phyloP scores from a whole-genome alignment of 306 rosid species.

The Purshia tridentata region DNA sequence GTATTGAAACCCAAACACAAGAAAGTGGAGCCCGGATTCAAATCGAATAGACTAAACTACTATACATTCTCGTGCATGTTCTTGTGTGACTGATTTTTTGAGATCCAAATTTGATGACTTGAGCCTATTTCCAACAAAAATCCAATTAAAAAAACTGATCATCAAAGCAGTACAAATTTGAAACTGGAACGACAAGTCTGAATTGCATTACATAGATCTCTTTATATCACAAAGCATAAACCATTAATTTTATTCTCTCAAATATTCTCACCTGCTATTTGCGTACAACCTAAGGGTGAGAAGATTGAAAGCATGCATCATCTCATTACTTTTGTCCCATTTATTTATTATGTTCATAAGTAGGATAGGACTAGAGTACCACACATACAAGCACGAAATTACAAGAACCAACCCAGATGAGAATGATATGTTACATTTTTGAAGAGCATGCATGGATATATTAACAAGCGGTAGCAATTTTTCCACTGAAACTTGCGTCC shows the following conservation, averaged over 20 bases:
- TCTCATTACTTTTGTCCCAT: slow-evolving; percentile 10
- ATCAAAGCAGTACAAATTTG: too few relatives aligned
- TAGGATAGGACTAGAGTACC: not conserved
- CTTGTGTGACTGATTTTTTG: too few relatives aligned
- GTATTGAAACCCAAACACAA: too few relatives aligned
- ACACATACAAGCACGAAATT: not conserved
- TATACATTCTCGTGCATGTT: too few relatives aligned
- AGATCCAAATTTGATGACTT: too few relatives aligned
- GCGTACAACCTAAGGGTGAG: not conserved
- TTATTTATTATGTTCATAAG: not conserved
- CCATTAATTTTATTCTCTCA: not conserved
- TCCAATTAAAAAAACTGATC: too few relatives aligned
- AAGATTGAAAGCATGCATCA: not conserved
- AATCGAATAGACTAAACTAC: too few relatives aligned
- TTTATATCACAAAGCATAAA: too few relatives aligned
- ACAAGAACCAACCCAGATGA: not conserved
- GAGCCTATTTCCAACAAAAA: too few relatives aligned
- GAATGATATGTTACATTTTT: not conserved
- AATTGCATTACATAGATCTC: too few relatives aligned
- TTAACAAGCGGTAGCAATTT: slow-evolving; percentile 10
- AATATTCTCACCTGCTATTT: not conserved
- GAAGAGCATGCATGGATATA: not conserved
- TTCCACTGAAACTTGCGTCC: slow-evolving; percentile 31
- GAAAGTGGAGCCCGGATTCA: too few relatives aligned
- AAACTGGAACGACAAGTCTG: too few relatives aligned